Evolutionary conservation across 805 yeast genomes (phyloP), one percentile per base, ranked within the genome.

Genomic region (Kazachstania taianensis): DNA sequence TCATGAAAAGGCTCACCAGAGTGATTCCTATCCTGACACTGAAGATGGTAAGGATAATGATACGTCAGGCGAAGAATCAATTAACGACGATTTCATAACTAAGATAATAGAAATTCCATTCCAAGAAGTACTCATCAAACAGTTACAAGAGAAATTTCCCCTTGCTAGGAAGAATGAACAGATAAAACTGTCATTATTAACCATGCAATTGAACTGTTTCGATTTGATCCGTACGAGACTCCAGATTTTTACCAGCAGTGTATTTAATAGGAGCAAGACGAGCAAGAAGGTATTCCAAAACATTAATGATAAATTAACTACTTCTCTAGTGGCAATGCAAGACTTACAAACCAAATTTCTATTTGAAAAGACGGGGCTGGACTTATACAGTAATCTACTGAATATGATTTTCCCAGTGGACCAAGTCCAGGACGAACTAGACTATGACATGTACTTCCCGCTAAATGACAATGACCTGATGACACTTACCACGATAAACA

Each of bases 371-470:
- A 71, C 82, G 17, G 72, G 72, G 0, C 54, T 81, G 22, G 63
- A 62, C n/a, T 72, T 78, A 37, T 74, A 71, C 45, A 73, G 67
- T 51, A 81, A 78, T 49, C 55, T 81, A 33, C 63, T 79, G 39
- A 77, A 78, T 48, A 75, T 81, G 80, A 77, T 81, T n/a, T 76
- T 73, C 54, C 79, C 81, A 10, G 55, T 78, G 14, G 67, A 61
- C 16, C 62, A 65, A 22, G 62, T 67, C 7, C 57, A 63, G 43
- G 67, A 64, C 35, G 81, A 75, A 35, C 74, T 75, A 19, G 70
- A 80, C 36, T 73, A 72, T 20, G 68, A 73, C 16, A 66, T 80
- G 50, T 82, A 81, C 53, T 63, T 73, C 39, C 80, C 87, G 1
- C 67, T 79, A 13, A 57, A 59, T 3, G 86, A 80, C 44, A 79